These are phyloP conservation scores for Vanrija sp. DNA, from an alignment of 1,284 basidiomycete species.

Conservation along the genomic window DNA sequence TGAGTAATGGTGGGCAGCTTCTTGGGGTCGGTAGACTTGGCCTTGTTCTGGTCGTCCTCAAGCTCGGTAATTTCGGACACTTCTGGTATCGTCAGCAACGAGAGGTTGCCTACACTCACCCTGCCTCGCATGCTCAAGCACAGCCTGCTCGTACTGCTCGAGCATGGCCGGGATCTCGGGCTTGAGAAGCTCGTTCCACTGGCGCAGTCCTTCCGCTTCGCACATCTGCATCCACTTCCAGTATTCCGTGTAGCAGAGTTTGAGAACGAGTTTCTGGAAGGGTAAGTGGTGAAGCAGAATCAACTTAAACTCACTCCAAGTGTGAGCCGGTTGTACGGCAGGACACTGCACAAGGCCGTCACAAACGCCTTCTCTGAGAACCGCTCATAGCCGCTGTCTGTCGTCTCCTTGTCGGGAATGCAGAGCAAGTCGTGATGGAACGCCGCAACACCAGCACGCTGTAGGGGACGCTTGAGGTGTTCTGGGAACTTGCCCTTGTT, in stretches of 20 bases:
- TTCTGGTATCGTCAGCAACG: neutral
- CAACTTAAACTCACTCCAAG: constrained; percentile 32
- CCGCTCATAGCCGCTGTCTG: constrained; percentile 10
- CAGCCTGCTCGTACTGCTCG: constrained; percentile 4
- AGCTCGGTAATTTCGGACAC: constrained; percentile 1
- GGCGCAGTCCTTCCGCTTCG: constrained; percentile 26
- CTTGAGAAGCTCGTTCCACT: constrained; percentile 21
- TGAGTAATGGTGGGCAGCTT: constrained; percentile 26
- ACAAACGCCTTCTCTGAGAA: constrained; percentile 31
- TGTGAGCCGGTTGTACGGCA: constrained; percentile 47
- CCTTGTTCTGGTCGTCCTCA: constrained; percentile 6
- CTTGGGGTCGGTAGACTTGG: constrained; percentile 27
- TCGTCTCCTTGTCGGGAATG: constrained; percentile 21
- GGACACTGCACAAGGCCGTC: constrained; percentile 26
- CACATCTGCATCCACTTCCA: constrained; percentile 29
- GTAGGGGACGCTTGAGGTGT: constrained; percentile 66
- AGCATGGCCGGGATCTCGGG: constrained; percentile 13
- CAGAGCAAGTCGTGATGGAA: constrained; percentile 58
- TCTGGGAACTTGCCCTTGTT: constrained; percentile 85
- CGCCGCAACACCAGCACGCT: constrained; percentile 69
- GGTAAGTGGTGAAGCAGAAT: constrained; percentile 2
- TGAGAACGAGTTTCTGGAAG: constrained; percentile 39
- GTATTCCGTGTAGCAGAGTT: constrained; percentile 30
- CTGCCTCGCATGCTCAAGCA: constrained; percentile 3
- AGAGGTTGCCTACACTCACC: neutral